Evolutionary conservation across 441 rosid genomes (phyloP).

Genomic region (Viola pubescens): DNA sequence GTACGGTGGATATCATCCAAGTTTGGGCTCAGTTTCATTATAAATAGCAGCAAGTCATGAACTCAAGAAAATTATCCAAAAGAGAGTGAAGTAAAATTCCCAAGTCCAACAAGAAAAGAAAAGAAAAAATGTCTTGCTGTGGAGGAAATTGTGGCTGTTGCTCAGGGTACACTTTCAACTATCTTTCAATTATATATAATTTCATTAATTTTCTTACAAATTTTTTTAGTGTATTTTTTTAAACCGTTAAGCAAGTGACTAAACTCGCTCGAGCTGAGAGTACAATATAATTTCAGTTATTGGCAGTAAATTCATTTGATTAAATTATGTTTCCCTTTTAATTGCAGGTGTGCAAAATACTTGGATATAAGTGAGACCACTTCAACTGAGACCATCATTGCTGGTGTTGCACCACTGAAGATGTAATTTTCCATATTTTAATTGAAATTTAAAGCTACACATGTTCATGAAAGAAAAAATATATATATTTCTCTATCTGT

Average conservation of each 20-base stretch:
- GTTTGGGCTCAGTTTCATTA: neutral
- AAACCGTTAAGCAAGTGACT: neutral
- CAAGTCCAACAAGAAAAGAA: too few species aligned
- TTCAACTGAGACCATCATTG: constrained; percentile 28
- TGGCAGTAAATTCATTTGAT: too few species aligned
- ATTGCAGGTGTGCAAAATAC: neutral
- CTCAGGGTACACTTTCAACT: neutral
- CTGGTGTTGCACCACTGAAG: constrained; percentile 42
- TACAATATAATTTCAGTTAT: neutral
- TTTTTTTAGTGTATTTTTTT: neutral
- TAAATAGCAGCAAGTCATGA: neutral
- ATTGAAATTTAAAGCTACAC: too few species aligned
- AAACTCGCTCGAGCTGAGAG: neutral
- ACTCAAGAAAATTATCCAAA: neutral
- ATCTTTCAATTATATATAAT: too few species aligned
- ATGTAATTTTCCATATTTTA: constrained; percentile 17
- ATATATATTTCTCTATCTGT: neutral
- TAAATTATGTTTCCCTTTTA: too few species aligned
- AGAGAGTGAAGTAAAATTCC: neutral
- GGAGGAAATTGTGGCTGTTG: neutral
- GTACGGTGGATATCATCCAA: neutral
- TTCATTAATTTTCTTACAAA: neutral
- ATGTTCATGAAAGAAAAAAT: too few species aligned
- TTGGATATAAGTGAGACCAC: constrained; percentile 31
- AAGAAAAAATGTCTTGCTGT: neutral